A percentile compares a stretch with the other conserved stretches of the same genome.
Evolutionary conservation across 805 yeast species (phyloP).

Genomic region (Schwanniomyces sp.): DNA sequence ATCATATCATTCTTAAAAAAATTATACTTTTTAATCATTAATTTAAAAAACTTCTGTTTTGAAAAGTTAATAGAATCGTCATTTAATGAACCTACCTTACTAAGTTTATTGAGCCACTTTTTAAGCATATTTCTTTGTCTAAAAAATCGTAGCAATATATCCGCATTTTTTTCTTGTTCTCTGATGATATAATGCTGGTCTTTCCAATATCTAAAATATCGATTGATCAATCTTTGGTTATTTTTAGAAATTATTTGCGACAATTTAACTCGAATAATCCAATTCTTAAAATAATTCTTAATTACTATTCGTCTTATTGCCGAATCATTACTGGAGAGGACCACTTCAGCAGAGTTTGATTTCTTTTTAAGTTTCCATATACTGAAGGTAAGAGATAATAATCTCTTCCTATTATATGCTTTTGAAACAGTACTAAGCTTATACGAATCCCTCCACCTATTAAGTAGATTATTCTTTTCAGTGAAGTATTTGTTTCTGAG

Average conservation of each 20-base stretch:
- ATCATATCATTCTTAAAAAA: conserved; percentile 5
- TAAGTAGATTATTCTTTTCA: conserved; percentile 6
- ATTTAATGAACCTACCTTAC: conserved; percentile 5
- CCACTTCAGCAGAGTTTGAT: neutral
- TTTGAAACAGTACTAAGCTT: conserved; percentile 10
- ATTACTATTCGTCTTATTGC: neutral
- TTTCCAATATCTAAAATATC: conserved; percentile 2
- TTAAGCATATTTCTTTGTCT: neutral
- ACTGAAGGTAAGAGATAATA: conserved; percentile 6
- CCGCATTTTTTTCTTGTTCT: conserved; percentile 1
- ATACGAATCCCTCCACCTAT: conserved; percentile 12
- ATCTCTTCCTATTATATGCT: conserved; percentile 3
- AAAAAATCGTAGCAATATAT: neutral
- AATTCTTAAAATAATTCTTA: conserved; percentile 1
- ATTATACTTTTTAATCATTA: conserved; percentile 2
- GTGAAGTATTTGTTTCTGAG: conserved; percentile 2
- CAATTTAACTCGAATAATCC: conserved; percentile 3
- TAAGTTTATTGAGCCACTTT: conserved; percentile 5
- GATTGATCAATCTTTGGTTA: neutral
- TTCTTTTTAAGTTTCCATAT: conserved; percentile 15
- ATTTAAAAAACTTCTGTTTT: conserved; percentile 18
- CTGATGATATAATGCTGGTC: neutral
- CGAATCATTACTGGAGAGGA: neutral
- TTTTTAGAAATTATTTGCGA: neutral
- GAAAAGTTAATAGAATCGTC: conserved; percentile 17